Percentiles rank a stretch among this genome's conserved stretches.
Evolutionary conservation across 2,329 filamentous ascomycete species (phyloP).

Genomic region (Purpureocillium takamizusanense): DNA sequence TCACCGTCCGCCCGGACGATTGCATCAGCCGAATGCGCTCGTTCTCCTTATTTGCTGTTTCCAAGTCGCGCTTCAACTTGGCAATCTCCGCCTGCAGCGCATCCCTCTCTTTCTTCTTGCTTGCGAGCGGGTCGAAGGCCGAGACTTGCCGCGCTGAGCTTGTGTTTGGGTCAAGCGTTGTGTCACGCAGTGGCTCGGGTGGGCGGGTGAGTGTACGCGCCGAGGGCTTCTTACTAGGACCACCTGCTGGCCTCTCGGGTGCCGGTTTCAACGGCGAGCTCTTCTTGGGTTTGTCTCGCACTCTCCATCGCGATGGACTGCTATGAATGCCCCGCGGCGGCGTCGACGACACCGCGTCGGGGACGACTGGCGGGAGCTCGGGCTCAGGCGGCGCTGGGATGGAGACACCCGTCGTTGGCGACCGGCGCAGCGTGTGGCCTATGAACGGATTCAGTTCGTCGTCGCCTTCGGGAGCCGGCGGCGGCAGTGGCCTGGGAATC

Average conservation of each 20-base stretch:
- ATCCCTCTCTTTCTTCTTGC: conserved; percentile 44
- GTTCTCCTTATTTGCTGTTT: conserved; percentile 47
- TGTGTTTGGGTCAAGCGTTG: conserved; percentile 7
- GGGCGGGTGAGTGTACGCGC: no score
- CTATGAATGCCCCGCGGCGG: conserved; percentile 52
- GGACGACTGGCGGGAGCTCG: conserved; percentile 50
- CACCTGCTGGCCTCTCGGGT: conserved; percentile 15
- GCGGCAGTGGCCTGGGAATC: conserved; percentile 36
- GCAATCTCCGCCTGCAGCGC: conserved; percentile 46
- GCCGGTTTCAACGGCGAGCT: conserved; percentile 42
- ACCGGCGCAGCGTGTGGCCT: conserved; percentile 16
- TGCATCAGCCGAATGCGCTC: conserved; percentile 37
- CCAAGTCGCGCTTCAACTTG: conserved; percentile 49
- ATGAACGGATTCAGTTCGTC: conserved; percentile 21
- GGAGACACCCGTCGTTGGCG: conserved; percentile 20
- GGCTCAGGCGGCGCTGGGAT: conserved; percentile 39
- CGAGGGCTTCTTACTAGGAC: no score
- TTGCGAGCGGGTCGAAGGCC: conserved; percentile 29
- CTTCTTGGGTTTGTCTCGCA: conserved; percentile 24
- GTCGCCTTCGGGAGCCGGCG: conserved; percentile 23
- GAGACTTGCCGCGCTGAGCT: conserved; percentile 32
- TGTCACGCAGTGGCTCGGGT: neutral
- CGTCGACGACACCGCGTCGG: conserved; percentile 44
- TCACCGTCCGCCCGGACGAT: conserved; percentile 26
- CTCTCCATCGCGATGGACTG: conserved; percentile 41